A percentile compares a stretch with the other conserved stretches of the same genome.
Evolutionary conservation across 1,284 basidiomycete species (phyloP).

Genomic region (Ustilago shanxiensis): DNA sequence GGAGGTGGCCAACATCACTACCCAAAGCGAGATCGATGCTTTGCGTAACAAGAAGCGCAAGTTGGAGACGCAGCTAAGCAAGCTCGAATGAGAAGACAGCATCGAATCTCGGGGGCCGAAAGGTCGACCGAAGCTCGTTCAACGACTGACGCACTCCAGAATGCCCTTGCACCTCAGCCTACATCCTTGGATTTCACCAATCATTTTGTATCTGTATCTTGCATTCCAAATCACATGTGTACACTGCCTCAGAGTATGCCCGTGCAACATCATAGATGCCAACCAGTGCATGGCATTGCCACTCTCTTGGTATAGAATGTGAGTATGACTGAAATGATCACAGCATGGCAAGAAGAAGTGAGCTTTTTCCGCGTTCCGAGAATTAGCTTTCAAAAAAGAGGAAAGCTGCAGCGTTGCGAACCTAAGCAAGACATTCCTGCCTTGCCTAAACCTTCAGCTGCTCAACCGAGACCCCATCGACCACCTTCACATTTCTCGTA

Average conservation of each 20-base stretch:
- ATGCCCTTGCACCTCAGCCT: neutral
- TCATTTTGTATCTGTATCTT: constrained; percentile 35
- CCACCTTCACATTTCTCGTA: neutral
- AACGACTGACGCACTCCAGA: neutral
- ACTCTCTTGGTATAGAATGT: neutral
- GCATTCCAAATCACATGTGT: neutral
- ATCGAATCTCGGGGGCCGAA: neutral
- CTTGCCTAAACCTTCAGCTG: neutral
- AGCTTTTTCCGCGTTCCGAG: constrained; percentile 32
- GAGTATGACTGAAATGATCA: neutral
- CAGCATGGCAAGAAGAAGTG: neutral
- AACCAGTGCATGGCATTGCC: neutral
- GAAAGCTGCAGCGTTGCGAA: neutral
- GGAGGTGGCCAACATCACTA: constrained; percentile 88
- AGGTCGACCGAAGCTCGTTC: neutral
- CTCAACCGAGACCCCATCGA: neutral
- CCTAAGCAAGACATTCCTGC: neutral
- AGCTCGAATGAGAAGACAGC: constrained; percentile 23
- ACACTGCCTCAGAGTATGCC: neutral
- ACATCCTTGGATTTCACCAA: neutral
- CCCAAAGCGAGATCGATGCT: constrained; percentile 78
- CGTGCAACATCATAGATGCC: too few species aligned
- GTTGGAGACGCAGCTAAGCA: constrained; percentile 23
- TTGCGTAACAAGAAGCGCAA: constrained; percentile 31
- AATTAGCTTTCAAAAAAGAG: constrained; percentile 3